Evolutionary conservation across 2,329 filamentous ascomycete genomes (phyloP).

Genomic region (Metarhizium guizhouense): DNA sequence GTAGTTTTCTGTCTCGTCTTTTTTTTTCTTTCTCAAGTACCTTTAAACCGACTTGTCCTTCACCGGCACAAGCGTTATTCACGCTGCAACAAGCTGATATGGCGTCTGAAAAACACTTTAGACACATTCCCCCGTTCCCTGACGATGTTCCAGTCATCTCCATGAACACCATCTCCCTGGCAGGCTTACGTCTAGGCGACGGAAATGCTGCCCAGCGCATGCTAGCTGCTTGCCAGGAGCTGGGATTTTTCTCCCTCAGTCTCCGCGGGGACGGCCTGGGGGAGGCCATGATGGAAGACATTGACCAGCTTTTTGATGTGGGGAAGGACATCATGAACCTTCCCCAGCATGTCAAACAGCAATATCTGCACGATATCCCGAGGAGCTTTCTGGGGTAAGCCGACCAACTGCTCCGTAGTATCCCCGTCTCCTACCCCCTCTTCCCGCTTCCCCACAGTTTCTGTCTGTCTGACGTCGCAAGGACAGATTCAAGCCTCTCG

Average conservation of each 20-base stretch:
- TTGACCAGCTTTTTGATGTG: neutral
- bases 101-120: neutral
- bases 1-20: too few relatives aligned
- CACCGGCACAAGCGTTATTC: too few relatives aligned
- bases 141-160: neutral
- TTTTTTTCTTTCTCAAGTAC: too few relatives aligned
- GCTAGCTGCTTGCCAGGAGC: neutral
- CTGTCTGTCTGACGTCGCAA: neutral
- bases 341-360: neutral
- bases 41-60: too few relatives aligned
- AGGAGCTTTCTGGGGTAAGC: neutral
- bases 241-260: neutral
- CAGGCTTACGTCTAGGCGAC: neutral
- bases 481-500: neutral
- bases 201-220: neutral
- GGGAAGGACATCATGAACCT: slow-evolving; percentile 1
- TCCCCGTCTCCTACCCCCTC: too few relatives aligned
- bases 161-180: neutral
- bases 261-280: neutral
- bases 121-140: neutral
- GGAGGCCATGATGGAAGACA: neutral
- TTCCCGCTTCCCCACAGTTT: too few relatives aligned
- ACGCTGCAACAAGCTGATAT: neutral
- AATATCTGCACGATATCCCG: neutral
- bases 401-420: too few relatives aligned